Percentiles rank a stretch among this genome's conserved stretches.
Conservation (phyloP, 2,329 filamentous ascomycete genomes). For the Colletotrichum agaves region DNA sequence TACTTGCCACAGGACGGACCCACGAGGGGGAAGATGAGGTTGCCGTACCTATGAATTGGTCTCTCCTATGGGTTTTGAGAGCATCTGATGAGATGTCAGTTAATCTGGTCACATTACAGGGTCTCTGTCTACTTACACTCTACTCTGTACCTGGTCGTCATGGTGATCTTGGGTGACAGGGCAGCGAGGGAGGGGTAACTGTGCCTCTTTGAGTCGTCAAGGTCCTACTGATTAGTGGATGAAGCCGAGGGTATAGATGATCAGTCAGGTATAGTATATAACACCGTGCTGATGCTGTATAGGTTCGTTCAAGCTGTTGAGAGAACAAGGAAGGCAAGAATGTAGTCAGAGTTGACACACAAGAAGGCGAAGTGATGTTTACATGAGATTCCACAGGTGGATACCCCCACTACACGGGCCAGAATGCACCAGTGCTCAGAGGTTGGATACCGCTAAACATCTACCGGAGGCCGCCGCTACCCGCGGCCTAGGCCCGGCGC, state of each 20-base stretch:
- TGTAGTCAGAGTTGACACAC: constrained; percentile 6
- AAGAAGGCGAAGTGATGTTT: constrained; percentile 25
- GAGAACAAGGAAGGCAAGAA: background rate
- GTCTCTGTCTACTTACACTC: constrained; percentile 68
- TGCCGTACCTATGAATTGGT: constrained; percentile 81
- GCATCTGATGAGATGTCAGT: constrained; percentile 57
- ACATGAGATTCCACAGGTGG: constrained; percentile 25
- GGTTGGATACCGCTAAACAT: constrained; percentile 21
- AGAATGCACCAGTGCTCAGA: constrained; percentile 30
- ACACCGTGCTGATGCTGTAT: background rate
- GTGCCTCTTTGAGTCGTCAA: background rate
- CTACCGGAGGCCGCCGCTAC: constrained; percentile 37
- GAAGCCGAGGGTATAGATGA: background rate
- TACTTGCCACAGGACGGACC: background rate
- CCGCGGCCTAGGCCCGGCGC: constrained; percentile 14
- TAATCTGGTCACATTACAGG: background rate
- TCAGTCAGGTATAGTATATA: too few relatives aligned
- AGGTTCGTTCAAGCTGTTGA: background rate
- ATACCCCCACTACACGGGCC: constrained; percentile 6
- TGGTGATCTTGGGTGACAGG: constrained; percentile 43
- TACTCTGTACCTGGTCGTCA: constrained; percentile 75
- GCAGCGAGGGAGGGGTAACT: background rate
- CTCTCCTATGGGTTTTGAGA: constrained; percentile 85
- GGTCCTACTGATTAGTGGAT: background rate
- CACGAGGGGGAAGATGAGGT: background rate